Percentiles rank a stretch among this genome's conserved stretches.
phyloP scores from a whole-genome alignment of 768 basidiomycete species.

The Dioszegia crocea region DNA sequence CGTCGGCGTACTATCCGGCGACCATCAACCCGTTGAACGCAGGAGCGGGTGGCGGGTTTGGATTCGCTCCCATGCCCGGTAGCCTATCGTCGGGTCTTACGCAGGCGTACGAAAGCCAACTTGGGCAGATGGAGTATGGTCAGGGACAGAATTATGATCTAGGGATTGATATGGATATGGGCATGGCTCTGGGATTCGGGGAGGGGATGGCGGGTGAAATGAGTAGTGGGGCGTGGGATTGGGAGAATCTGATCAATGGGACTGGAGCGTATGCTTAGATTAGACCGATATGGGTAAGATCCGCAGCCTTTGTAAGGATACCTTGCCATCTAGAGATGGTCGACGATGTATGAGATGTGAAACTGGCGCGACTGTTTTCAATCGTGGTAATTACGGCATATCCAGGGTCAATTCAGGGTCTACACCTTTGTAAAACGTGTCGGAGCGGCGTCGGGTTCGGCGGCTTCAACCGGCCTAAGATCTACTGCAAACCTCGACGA shows the following conservation, averaged over 20 bases:
- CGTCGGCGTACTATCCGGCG: too few species aligned
- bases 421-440: neutral
- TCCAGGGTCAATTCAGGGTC: neutral
- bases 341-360: neutral
- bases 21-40: too few species aligned
- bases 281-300: too few species aligned
- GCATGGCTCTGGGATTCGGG: constrained; percentile 28
- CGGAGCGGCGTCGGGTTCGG: neutral
- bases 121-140: neutral
- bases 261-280: neutral
- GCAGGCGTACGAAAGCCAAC: neutral
- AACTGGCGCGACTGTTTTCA: neutral
- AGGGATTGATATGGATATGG: constrained; percentile 49
- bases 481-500: neutral
- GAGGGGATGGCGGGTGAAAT: neutral
- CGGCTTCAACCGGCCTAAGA: constrained; percentile 1
- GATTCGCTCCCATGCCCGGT: too few species aligned
- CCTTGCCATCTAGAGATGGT: too few species aligned
- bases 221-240: constrained; percentile 2
- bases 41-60: too few species aligned
- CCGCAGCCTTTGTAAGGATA: too few species aligned
- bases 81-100: neutral
- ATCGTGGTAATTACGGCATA: neutral
- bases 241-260: constrained; percentile 3
- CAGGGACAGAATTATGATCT: constrained; percentile 2